Evolutionary conservation across 352 stramenopile species (phyloP).

Genomic region (Phytophthora aleatoria): DNA sequence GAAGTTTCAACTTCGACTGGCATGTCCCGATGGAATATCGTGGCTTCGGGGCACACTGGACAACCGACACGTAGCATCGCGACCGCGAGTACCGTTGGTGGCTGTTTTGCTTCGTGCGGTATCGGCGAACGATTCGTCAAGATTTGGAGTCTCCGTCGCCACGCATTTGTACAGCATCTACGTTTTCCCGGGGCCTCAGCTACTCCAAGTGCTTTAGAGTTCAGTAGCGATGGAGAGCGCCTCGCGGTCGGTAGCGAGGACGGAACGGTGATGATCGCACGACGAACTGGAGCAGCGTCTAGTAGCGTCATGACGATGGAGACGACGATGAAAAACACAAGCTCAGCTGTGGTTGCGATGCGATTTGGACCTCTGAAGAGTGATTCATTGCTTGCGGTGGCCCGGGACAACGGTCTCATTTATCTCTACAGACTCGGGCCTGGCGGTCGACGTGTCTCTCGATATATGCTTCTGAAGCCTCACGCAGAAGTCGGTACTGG

Average conservation of each 20-base stretch:
- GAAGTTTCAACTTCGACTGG: neutral
- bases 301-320: slow-evolving; percentile 38
- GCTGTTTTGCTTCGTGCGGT: slow-evolving; percentile 59
- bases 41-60: slow-evolving; percentile 57
- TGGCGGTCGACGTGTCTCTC: slow-evolving; percentile 36
- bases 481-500: slow-evolving; percentile 21
- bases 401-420: slow-evolving; percentile 64
- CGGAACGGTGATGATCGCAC: slow-evolving; percentile 54
- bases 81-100: slow-evolving; percentile 33
- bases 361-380: slow-evolving; percentile 46
- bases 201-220: slow-evolving; percentile 32
- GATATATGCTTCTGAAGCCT: slow-evolving; percentile 64
- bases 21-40: slow-evolving; percentile 25
- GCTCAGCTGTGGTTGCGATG: slow-evolving; percentile 40
- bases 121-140: slow-evolving; percentile 42
- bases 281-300: slow-evolving; percentile 21
- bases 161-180: slow-evolving; percentile 33
- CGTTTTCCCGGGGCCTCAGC: slow-evolving; percentile 21
- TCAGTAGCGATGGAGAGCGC: slow-evolving; percentile 52
- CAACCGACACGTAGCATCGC: slow-evolving; percentile 27
- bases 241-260: slow-evolving; percentile 63
- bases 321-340: slow-evolving; percentile 69
- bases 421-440: slow-evolving; percentile 74
- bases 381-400: slow-evolving; percentile 44
- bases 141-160: slow-evolving; percentile 67